Evolutionary conservation across 805 yeast genomes (phyloP).

Genomic region (Metschnikowia corniflorae): DNA sequence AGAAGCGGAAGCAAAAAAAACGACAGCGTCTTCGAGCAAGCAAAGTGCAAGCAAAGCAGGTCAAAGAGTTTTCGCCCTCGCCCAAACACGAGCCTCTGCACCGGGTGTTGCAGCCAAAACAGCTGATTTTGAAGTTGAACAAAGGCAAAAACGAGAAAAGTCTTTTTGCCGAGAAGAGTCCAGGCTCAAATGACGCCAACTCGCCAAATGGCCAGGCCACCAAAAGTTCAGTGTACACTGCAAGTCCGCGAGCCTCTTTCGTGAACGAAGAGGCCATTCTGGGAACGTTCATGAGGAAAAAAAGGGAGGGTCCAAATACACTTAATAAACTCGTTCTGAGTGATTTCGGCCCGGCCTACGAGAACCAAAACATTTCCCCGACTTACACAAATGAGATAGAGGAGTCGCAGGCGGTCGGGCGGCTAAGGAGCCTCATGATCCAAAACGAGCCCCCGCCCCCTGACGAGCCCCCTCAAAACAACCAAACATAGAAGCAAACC

Average conservation of each 20-base stretch:
- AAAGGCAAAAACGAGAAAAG: conserved; percentile 1
- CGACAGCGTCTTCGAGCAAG: no score
- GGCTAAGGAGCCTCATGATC: conserved; percentile 7
- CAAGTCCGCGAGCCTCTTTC: conserved; percentile 18
- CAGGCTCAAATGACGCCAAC: background rate
- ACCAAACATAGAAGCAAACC: conserved; percentile 44
- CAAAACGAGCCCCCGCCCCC: no score
- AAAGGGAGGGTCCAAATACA: background rate
- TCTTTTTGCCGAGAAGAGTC: no score
- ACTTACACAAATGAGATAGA: background rate
- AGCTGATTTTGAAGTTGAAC: conserved; percentile 35
- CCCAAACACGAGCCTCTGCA: conserved; percentile 40
- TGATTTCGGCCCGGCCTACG: background rate
- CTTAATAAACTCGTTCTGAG: background rate
- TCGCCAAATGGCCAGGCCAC: no score
- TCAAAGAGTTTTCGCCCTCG: conserved; percentile 9
- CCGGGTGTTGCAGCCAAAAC: conserved; percentile 37
- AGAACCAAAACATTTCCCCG: background rate
- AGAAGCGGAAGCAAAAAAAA: conserved; percentile 3
- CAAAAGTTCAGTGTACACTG: conserved; percentile 4
- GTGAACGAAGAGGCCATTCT: conserved; percentile 7
- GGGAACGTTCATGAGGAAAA: conserved; percentile 8
- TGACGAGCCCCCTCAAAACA: conserved; percentile 14
- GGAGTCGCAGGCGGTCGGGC: background rate
- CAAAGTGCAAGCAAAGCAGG: background rate